Percentiles rank a stretch among this genome's conserved stretches.
These are phyloP conservation scores for Laguncularia racemosa DNA, from an alignment of 345 rosid genomes.

Conservation along the genomic window DNA sequence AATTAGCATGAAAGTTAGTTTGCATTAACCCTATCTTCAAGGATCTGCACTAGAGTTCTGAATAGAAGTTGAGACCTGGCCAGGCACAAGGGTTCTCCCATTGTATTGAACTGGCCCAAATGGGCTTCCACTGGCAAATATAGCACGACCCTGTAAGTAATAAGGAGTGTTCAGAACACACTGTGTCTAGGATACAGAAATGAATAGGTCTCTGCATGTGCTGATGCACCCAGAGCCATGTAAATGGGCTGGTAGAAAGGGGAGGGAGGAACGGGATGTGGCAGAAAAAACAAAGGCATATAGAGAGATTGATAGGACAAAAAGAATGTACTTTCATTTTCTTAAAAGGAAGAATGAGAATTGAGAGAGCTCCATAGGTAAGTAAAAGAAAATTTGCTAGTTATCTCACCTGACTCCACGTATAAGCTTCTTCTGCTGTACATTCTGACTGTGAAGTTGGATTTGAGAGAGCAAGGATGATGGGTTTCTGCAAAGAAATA, in stretches of 20 bases:
- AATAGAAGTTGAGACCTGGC: conserved; percentile 48
- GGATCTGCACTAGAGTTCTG: not conserved
- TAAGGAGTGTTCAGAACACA: not conserved
- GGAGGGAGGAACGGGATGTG: too few species aligned
- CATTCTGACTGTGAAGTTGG: conserved; percentile 98
- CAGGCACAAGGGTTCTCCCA: conserved; percentile 59
- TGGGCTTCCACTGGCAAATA: conserved; percentile 96
- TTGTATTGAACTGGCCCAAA: conserved; percentile 65
- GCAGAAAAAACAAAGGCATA: too few species aligned
- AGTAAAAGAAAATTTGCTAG: not conserved
- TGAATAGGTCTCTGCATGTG: too few species aligned
- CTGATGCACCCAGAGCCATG: too few species aligned
- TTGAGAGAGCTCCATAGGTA: not conserved
- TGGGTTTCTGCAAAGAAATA: conserved; percentile 57
- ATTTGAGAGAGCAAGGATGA: conserved; percentile 87
- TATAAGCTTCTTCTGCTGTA: conserved; percentile 94
- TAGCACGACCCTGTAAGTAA: conserved; percentile 65
- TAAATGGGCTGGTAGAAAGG: too few species aligned
- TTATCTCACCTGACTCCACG: conserved; percentile 72
- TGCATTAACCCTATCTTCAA: not conserved
- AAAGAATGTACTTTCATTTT: not conserved
- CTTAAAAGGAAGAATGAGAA: not conserved
- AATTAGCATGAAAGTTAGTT: conserved; percentile 8
- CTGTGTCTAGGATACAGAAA: too few species aligned
- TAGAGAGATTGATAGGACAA: not conserved